phyloP scores from a whole-genome alignment of 2,329 filamentous ascomycete genomes.

The Orbilia brochopaga region DNA sequence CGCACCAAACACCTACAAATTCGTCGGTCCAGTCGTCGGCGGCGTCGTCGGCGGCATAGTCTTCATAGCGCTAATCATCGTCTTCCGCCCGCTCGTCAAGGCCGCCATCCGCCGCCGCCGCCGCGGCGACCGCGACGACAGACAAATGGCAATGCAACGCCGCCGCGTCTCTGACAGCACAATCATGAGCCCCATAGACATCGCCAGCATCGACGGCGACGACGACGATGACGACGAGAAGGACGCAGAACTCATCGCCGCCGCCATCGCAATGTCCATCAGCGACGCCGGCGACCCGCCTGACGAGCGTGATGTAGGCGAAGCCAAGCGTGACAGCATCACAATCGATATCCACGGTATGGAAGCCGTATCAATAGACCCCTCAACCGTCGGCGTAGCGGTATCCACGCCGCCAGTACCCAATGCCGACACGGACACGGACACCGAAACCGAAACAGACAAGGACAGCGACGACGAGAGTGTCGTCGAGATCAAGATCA shows the following conservation, averaged over 20 bases:
- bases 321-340: slow-evolving; percentile 16
- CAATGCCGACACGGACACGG: too few species aligned
- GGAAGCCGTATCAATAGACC: not conserved
- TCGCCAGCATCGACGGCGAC: slow-evolving; percentile 5
- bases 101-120: slow-evolving; percentile 7
- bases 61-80: slow-evolving; percentile 30
- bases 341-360: slow-evolving; percentile 14
- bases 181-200: slow-evolving; percentile 12
- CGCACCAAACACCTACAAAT: not conserved
- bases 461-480: slow-evolving; percentile 1
- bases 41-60: slow-evolving; percentile 32
- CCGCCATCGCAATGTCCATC: slow-evolving; percentile 24
- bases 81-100: slow-evolving; percentile 36
- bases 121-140: slow-evolving; percentile 1
- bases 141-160: slow-evolving; percentile 2
- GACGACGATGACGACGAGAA: slow-evolving; percentile 40
- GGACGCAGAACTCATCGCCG: slow-evolving; percentile 29
- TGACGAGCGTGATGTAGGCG: not conserved
- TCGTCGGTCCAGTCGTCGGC: slow-evolving; percentile 32
- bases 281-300: slow-evolving; percentile 3
- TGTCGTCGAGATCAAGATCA: not conserved
- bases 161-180: slow-evolving; percentile 12
- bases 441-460: not conserved
- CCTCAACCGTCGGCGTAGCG: not conserved
- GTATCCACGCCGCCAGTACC: not conserved